Percentiles rank a stretch among this genome's conserved stretches.
These are phyloP conservation scores for Agarophyton chilense DNA, from an alignment of 23 red algal species.

Conservation along the genomic window DNA sequence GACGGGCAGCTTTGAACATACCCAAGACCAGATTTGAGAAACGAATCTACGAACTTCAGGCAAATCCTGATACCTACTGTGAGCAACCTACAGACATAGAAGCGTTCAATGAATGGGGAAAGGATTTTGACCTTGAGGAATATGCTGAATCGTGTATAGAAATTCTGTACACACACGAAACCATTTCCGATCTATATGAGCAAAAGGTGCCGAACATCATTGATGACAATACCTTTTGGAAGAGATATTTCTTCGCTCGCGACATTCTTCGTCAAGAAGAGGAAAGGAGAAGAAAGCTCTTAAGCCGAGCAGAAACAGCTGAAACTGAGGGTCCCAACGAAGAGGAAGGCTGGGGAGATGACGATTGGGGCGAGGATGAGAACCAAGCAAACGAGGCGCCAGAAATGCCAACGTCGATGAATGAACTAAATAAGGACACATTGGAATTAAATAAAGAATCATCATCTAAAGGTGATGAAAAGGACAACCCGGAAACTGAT, in stretches of 20 bases:
- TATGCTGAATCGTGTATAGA: constrained; percentile 40
- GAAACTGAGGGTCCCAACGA: constrained; percentile 24
- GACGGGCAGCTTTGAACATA: neutral
- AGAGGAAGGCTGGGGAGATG: constrained; percentile 69
- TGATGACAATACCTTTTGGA: constrained; percentile 74
- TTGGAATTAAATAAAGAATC: neutral
- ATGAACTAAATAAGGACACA: too few species aligned
- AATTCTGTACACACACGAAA: constrained; percentile 53
- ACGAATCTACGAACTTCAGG: constrained; percentile 49
- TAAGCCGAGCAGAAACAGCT: constrained; percentile 39
- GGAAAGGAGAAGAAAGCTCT: constrained; percentile 52
- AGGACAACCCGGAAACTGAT: neutral
- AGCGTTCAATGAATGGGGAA: constrained; percentile 57
- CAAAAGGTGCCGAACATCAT: constrained; percentile 59
- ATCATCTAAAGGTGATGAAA: neutral
- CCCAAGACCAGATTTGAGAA: constrained; percentile 70
- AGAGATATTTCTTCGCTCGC: constrained; percentile 61
- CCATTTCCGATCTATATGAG: constrained; percentile 63
- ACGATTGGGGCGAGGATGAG: constrained; percentile 66
- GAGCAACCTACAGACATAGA: constrained; percentile 52
- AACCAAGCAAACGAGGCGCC: neutral
- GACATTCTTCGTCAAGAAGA: constrained; percentile 57
- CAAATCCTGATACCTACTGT: constrained; percentile 70
- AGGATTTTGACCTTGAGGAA: constrained; percentile 49
- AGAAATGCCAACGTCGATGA: neutral